phyloP scores from a whole-genome alignment of 2,329 filamentous ascomycete genomes.

The Pseudogymnoascus sp. region DNA sequence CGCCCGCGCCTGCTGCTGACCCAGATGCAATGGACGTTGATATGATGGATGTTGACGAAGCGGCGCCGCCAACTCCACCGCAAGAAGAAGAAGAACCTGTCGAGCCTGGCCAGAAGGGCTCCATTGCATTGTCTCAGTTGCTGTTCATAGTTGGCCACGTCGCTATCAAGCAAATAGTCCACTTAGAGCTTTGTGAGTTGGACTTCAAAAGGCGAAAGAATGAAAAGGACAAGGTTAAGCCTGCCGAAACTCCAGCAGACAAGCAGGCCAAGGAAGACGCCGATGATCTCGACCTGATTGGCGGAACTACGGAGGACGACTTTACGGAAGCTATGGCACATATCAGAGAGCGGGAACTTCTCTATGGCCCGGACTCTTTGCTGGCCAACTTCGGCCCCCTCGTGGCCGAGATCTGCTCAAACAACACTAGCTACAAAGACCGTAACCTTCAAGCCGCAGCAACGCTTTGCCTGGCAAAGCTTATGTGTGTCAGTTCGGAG shows the following conservation, averaged over 20 bases:
- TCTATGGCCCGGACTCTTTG: constrained; percentile 75
- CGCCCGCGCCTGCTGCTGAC: constrained; percentile 14
- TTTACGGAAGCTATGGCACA: constrained; percentile 82
- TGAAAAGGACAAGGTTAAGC: constrained; percentile 65
- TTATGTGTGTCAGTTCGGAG: constrained; percentile 96
- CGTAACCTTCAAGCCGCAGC: constrained; percentile 86
- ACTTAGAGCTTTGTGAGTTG: constrained; percentile 91
- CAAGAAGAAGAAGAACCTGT: constrained; percentile 8
- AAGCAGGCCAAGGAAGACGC: constrained; percentile 58
- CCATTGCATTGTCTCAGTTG: constrained; percentile 76
- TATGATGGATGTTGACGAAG: constrained; percentile 27
- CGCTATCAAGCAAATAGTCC: constrained; percentile 97
- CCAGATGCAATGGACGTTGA: constrained; percentile 14
- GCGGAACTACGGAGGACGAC: constrained; percentile 90
- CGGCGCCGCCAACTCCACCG: constrained; percentile 25
- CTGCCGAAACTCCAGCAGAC: constrained; percentile 37
- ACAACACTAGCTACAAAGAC: constrained; percentile 87
- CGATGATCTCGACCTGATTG: constrained; percentile 92
- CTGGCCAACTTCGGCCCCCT: constrained; percentile 86
- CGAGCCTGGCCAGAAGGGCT: constrained; percentile 54
- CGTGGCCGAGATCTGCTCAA: constrained; percentile 87
- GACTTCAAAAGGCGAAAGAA: constrained; percentile 97
- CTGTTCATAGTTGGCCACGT: constrained; percentile 94
- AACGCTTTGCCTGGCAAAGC: constrained; percentile 88
- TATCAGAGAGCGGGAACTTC: constrained; percentile 74